These are phyloP conservation scores for Phytophthora rubi DNA, from an alignment of 352 stramenopile species.

Conservation along the genomic window DNA sequence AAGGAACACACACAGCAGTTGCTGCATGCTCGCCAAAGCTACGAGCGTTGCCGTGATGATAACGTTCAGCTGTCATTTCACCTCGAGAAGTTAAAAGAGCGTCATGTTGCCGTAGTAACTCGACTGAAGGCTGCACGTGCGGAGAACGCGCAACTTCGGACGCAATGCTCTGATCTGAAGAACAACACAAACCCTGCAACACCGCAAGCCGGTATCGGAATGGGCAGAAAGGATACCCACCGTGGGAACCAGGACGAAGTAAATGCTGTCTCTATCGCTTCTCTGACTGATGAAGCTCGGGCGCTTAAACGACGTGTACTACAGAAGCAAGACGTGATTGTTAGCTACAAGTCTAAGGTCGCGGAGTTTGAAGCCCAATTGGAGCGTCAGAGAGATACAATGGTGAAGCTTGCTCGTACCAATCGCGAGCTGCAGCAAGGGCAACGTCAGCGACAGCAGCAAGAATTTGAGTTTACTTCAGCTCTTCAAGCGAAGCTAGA, in stretches of 20 bases:
- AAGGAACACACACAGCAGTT: slow-evolving; percentile 52
- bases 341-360: slow-evolving; percentile 52
- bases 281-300: slow-evolving; percentile 43
- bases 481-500: slow-evolving; percentile 25
- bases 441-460: slow-evolving; percentile 33
- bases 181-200: slow-evolving; percentile 15
- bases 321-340: slow-evolving; percentile 64
- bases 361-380: slow-evolving; percentile 42
- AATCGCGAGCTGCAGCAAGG: slow-evolving; percentile 48
- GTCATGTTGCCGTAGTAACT: slow-evolving; percentile 23
- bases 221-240: neutral
- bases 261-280: slow-evolving; percentile 10
- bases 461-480: slow-evolving; percentile 18
- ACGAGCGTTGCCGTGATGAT: slow-evolving; percentile 33
- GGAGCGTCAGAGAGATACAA: slow-evolving; percentile 36
- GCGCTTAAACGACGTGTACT: slow-evolving; percentile 55
- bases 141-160: slow-evolving; percentile 48
- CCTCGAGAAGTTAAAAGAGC: slow-evolving; percentile 44
- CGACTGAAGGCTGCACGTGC: slow-evolving; percentile 45
- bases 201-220: neutral
- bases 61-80: slow-evolving; percentile 46
- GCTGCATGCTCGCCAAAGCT: slow-evolving; percentile 43
- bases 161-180: slow-evolving; percentile 29
- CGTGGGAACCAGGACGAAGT: slow-evolving; percentile 3
- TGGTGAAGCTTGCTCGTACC: slow-evolving; percentile 45